Evolutionary conservation across 2,329 filamentous ascomycete genomes (phyloP).

Genomic region (Microdochium bolleyi): DNA sequence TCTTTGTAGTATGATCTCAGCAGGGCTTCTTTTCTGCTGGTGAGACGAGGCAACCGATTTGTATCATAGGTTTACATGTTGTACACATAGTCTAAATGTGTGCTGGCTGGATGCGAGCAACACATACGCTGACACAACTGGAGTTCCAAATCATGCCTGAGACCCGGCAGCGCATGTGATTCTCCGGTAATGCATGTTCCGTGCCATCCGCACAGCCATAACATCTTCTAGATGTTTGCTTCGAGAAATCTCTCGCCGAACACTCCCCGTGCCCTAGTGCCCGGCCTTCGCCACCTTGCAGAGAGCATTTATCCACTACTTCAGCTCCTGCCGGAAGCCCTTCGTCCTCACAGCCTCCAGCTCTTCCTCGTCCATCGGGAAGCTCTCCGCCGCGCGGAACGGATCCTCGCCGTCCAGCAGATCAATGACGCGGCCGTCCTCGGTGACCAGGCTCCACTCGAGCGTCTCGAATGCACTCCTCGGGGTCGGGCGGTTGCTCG

Average conservation of each 20-base stretch:
- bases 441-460: conserved; percentile 77
- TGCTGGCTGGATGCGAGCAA: not conserved
- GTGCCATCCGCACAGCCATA: too few species aligned
- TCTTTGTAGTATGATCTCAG: not conserved
- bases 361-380: conserved; percentile 30
- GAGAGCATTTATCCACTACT: conserved; percentile 14
- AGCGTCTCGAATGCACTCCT: conserved; percentile 72
- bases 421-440: conserved; percentile 55
- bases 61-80: conserved; percentile 19
- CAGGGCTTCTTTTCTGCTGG: not conserved
- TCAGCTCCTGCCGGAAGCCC: conserved; percentile 44
- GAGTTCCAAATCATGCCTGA: too few species aligned
- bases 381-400: conserved; percentile 41
- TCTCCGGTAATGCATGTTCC: too few species aligned
- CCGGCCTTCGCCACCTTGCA: not conserved
- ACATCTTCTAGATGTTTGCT: too few species aligned
- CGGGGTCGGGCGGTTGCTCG: conserved; percentile 56
- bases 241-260: too few species aligned
- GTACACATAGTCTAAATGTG: conserved; percentile 13
- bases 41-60: conserved; percentile 4
- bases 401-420: conserved; percentile 67
- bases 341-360: conserved; percentile 29
- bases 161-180: too few species aligned
- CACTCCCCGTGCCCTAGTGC: too few species aligned
- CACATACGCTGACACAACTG: conserved; percentile 1